phyloP scores from a whole-genome alignment of 768 basidiomycete genomes.

The Sporobolomyces roseus region DNA sequence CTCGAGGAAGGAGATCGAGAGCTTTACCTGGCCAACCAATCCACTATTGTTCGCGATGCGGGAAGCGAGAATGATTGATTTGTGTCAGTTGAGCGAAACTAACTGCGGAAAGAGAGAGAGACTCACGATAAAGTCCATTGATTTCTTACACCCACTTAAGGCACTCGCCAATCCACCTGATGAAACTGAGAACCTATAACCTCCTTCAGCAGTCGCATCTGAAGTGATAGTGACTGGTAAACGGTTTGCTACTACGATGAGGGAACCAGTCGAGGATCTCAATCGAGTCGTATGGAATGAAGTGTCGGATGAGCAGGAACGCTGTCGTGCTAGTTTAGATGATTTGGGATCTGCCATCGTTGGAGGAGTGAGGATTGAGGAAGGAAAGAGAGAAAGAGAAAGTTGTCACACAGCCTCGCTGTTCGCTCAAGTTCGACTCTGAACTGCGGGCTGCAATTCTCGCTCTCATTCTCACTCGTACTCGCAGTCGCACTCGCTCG shows the following conservation, averaged over 20 bases:
- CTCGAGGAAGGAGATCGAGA: background rate
- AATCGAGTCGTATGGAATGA: conserved; percentile 31
- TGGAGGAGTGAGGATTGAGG: background rate
- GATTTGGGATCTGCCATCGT: background rate
- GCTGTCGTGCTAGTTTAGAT: conserved; percentile 19
- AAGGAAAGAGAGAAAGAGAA: conserved; percentile 1
- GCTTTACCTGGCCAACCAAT: conserved; percentile 46
- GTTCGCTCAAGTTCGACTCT: no score
- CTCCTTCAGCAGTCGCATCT: conserved; percentile 26
- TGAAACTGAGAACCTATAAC: conserved; percentile 35
- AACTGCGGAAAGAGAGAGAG: conserved; percentile 60
- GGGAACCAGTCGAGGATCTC: conserved; percentile 28
- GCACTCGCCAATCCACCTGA: conserved; percentile 97
- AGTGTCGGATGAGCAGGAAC: conserved; percentile 25
- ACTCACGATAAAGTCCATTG: conserved; percentile 95
- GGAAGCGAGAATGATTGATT: conserved; percentile 6
- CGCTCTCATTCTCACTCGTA: background rate
- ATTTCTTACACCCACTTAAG: conserved; percentile 96
- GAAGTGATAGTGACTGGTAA: conserved; percentile 35
- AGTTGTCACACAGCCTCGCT: no score
- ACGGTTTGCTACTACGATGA: conserved; percentile 45
- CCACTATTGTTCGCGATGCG: conserved; percentile 30
- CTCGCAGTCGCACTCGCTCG: no score
- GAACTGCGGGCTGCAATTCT: no score
- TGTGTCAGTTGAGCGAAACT: conserved; percentile 4